A percentile compares a stretch with the other conserved stretches of the same genome.
Evolutionary conservation across 1,139 yeast species (phyloP).

Genomic region (Pichia cactophila): DNA sequence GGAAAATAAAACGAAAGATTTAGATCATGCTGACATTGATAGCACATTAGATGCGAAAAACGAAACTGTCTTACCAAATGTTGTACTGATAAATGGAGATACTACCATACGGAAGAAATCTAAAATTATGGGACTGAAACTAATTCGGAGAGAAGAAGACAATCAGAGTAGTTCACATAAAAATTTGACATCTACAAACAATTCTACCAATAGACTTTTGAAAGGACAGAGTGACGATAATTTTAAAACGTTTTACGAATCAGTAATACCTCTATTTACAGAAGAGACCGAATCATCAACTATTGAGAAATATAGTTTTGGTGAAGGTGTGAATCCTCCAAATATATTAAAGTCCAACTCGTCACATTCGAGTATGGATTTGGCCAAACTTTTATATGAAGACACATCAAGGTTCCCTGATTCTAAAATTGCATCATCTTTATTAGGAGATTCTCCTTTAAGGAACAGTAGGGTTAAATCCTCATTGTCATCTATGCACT

Average conservation of each 20-base stretch:
- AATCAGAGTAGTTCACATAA: not conserved
- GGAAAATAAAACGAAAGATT: slow-evolving; percentile 1
- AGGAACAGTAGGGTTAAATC: not conserved
- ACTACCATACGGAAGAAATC: slow-evolving; percentile 18
- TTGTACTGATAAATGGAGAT: slow-evolving; percentile 12
- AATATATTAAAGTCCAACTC: slow-evolving; percentile 1
- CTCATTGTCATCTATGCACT: not conserved
- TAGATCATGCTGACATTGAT: not conserved
- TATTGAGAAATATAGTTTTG: not conserved
- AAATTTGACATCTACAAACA: not conserved
- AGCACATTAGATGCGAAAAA: not conserved
- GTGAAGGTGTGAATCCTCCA: not conserved
- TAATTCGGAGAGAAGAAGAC: slow-evolving; percentile 11
- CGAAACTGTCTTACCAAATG: slow-evolving; percentile 1
- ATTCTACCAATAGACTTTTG: not conserved
- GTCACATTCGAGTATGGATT: slow-evolving; percentile 8
- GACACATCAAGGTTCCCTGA: slow-evolving; percentile 13
- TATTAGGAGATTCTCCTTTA: slow-evolving; percentile 2
- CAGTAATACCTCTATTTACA: slow-evolving; percentile 24
- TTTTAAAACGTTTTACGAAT: slow-evolving; percentile 24
- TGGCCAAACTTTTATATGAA: slow-evolving; percentile 9
- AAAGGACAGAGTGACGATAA: slow-evolving; percentile 11
- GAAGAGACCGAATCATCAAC: slow-evolving; percentile 2
- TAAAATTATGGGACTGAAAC: slow-evolving; percentile 21
- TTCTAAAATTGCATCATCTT: slow-evolving; percentile 1